Percentiles rank a stretch among this genome's conserved stretches.
Conservation (phyloP, 2,329 filamentous ascomycete genomes). For the Achaetomium macrosporum region DNA sequence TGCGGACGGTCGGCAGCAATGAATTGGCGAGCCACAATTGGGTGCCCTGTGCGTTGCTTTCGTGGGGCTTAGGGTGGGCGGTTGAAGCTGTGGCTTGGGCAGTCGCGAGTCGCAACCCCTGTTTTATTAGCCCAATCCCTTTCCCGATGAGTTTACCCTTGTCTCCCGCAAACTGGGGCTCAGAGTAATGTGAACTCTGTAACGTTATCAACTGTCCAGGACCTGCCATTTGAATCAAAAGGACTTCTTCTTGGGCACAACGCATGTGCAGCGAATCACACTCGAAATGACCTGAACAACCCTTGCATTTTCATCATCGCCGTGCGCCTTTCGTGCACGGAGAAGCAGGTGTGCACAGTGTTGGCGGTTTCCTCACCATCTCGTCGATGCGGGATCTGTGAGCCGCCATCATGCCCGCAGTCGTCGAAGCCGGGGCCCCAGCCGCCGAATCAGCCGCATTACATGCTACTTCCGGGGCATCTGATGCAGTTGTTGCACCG, state of each 20-base stretch:
- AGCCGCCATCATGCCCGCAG: conserved; percentile 15
- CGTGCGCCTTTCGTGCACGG: not conserved
- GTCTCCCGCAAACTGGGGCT: no score
- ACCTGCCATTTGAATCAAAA: no score
- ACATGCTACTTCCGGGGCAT: not conserved
- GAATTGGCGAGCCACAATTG: conserved; percentile 10
- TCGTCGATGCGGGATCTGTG: not conserved
- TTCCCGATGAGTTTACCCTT: no score
- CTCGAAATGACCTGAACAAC: conserved; percentile 9
- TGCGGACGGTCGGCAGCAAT: conserved; percentile 7
- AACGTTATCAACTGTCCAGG: no score
- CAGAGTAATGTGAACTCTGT: no score
- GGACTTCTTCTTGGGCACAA: not conserved
- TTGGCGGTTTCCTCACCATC: not conserved
- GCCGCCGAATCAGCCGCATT: not conserved
- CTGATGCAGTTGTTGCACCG: conserved; percentile 5
- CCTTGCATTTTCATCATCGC: not conserved
- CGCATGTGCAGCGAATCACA: no score
- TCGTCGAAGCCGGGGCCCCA: conserved; percentile 6
- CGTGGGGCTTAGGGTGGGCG: not conserved
- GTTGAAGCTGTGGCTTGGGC: no score
- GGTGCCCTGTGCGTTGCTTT: not conserved
- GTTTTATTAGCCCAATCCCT: no score
- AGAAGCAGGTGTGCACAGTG: not conserved
- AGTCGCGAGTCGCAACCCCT: no score